phyloP scores from a whole-genome alignment of 1,284 basidiomycete genomes.

The Lentinula novae-zelandiae region DNA sequence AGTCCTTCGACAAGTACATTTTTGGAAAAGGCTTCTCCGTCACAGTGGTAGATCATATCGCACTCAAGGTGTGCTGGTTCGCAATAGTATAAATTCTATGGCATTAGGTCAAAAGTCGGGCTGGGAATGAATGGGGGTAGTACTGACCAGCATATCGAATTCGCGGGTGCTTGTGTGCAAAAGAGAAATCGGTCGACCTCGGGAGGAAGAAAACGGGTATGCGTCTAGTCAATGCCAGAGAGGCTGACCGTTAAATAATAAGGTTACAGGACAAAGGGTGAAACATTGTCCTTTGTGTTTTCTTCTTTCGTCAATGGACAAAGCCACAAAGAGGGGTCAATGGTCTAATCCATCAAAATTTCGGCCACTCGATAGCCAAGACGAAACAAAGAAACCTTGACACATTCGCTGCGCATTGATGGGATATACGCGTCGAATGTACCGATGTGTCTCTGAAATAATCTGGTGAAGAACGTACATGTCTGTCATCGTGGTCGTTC shows the following conservation, averaged over 20 bases:
- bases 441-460: no score
- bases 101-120: neutral
- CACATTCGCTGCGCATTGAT: neutral
- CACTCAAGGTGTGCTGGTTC: neutral
- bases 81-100: neutral
- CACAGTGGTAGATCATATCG: neutral
- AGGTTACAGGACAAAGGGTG: neutral
- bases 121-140: neutral
- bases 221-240: neutral
- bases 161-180: neutral
- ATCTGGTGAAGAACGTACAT: no score
- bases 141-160: neutral
- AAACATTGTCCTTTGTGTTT: neutral
- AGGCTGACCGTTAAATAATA: neutral
- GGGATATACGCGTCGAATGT: neutral
- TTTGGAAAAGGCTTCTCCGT: neutral
- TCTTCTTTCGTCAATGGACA: neutral
- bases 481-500: no score
- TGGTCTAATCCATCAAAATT: neutral
- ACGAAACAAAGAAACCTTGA: neutral
- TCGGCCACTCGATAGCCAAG: neutral
- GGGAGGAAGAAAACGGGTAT: neutral
- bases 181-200: neutral
- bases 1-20: neutral
- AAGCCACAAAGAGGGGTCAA: neutral